Evolutionary conservation across 2,329 filamentous ascomycete species (phyloP).

Genomic region (Penicillium nordicum): DNA sequence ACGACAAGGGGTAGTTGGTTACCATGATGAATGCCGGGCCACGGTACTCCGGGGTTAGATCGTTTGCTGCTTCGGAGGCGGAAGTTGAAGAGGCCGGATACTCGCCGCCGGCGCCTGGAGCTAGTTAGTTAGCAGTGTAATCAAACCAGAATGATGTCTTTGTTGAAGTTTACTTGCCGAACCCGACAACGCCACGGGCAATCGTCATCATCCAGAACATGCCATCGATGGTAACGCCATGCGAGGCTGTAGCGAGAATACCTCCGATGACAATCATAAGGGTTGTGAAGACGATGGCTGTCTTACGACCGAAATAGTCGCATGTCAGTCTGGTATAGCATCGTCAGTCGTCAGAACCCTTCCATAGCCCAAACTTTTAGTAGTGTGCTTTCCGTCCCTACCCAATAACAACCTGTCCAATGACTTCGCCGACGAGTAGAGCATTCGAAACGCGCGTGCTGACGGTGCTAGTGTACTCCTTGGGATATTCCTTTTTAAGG

Average conservation of each 20-base stretch:
- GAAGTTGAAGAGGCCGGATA: constrained; percentile 49
- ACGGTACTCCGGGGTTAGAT: constrained; percentile 40
- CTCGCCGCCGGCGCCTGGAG: constrained; percentile 42
- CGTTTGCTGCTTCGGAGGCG: constrained; percentile 50
- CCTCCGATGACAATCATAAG: constrained; percentile 47
- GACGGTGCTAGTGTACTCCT: constrained; percentile 25
- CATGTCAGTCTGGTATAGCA: constrained; percentile 33
- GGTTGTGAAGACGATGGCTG: constrained; percentile 47
- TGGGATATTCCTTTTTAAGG: constrained; percentile 26
- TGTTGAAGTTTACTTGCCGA: constrained; percentile 30
- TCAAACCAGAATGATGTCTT: no score
- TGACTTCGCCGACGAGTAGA: constrained; percentile 27
- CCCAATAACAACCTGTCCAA: constrained; percentile 29
- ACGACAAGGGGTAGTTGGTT: constrained; percentile 44
- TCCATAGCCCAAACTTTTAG: background rate
- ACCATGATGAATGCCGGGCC: constrained; percentile 48
- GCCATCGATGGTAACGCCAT: constrained; percentile 46
- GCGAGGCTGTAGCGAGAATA: constrained; percentile 45
- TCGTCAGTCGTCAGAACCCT: background rate
- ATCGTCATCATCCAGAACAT: constrained; percentile 56
- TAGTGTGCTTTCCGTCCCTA: background rate
- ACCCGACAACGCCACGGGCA: constrained; percentile 48
- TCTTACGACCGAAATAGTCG: constrained; percentile 47
- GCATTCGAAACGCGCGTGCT: constrained; percentile 32
- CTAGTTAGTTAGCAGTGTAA: background rate